Evolutionary conservation across 345 rosid genomes (phyloP).

Genomic region (Aethionema arabicum): DNA sequence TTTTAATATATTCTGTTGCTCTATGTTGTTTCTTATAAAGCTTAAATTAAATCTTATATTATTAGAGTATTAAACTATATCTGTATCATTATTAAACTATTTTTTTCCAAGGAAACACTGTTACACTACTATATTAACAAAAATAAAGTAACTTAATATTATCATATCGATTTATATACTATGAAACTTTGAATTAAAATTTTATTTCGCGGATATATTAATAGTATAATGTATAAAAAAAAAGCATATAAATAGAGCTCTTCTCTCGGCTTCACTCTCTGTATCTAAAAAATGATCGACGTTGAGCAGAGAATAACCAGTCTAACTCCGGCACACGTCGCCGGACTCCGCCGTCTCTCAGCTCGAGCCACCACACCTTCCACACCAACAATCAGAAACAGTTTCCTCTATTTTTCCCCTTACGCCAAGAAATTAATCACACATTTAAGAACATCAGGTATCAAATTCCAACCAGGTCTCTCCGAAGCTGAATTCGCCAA

Average conservation of each 20-base stretch:
- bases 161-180: background rate
- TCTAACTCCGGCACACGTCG: conserved; percentile 67
- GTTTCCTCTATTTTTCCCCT: conserved; percentile 56
- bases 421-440: conserved; percentile 59
- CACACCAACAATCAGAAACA: conserved; percentile 46
- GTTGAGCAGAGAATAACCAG: conserved; percentile 77
- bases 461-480: conserved; percentile 69
- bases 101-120: no score
- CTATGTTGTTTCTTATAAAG: no score
- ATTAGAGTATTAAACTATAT: no score
- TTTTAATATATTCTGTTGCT: no score
- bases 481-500: conserved; percentile 72
- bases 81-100: no score
- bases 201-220: no score
- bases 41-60: no score
- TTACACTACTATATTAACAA: no score
- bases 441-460: conserved; percentile 57
- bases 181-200: no score
- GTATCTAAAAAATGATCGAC: conserved; percentile 59
- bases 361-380: conserved; percentile 80
- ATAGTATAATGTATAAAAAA: no score
- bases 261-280: background rate
- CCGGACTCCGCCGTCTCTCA: conserved; percentile 87
- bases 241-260: no score
- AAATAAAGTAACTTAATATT: background rate